Conservation (phyloP, 257 asterid genomes). For the Apocynum venetum region DNA sequence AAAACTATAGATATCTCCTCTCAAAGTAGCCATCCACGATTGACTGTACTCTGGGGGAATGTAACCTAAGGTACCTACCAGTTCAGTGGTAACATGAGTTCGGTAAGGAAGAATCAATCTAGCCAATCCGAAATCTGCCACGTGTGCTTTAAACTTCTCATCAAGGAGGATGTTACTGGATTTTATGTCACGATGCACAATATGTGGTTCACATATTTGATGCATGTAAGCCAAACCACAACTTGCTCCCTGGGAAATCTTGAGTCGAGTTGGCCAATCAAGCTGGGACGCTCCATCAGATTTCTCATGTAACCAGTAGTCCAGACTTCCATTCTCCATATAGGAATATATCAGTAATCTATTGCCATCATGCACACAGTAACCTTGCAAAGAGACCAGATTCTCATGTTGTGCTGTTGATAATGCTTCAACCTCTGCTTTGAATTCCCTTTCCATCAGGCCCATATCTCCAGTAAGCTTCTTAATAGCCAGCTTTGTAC, state of each 20-base stretch:
- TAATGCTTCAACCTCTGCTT: constrained; percentile 89
- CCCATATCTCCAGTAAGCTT: constrained; percentile 95
- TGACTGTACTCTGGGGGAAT: constrained; percentile 98
- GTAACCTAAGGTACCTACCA: constrained; percentile 94
- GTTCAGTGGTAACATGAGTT: constrained; percentile 91
- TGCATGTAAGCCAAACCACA: constrained; percentile 94
- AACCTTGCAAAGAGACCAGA: constrained; percentile 82
- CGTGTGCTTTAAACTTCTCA: constrained; percentile 76
- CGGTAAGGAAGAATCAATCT: constrained; percentile 82
- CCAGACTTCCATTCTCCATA: constrained; percentile 96
- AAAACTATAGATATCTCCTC: constrained; percentile 93
- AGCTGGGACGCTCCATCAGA: constrained; percentile 76
- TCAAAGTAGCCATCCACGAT: constrained; percentile 86
- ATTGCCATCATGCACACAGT: constrained; percentile 82
- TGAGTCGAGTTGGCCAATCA: constrained; percentile 77
- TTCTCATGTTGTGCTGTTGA: constrained; percentile 93
- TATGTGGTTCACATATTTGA: constrained; percentile 85
- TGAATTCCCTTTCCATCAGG: constrained; percentile 92
- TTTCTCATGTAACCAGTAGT: constrained; percentile 92
- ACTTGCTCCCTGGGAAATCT: constrained; percentile 71
- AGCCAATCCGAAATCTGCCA: constrained; percentile 91
- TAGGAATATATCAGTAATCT: constrained; percentile 77
- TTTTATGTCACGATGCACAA: constrained; percentile 88
- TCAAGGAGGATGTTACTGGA: constrained; percentile 94
- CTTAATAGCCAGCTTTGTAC: constrained; percentile 81